Evolutionary conservation across 2,329 filamentous ascomycete genomes (phyloP), one percentile per base, ranked within the genome.

Genomic region (Fusarium albosuccineum): DNA sequence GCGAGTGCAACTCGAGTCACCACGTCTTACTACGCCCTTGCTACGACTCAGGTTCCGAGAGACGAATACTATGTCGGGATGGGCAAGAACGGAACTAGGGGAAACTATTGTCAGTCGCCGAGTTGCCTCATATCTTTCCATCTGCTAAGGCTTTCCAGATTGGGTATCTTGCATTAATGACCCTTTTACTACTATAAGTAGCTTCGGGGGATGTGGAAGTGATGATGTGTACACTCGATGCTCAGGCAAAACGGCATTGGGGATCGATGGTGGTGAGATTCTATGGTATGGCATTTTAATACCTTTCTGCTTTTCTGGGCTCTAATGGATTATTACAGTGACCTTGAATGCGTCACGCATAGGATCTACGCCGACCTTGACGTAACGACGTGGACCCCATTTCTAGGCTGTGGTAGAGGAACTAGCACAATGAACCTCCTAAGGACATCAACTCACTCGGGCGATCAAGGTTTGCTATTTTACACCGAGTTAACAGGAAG

Each of bases 141-240:
- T 10, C 11, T 46, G 22, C 30, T 34, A 22, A 48, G 10, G 2
- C 1, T 48, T 26, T 13, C 14, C 29, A 48, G 45, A 48, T 8
- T 48, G 45, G 45, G 45, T 34, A 2, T 34, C 45, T 10, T 48
- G 45, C 16, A 48, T 48, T 17, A 3, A 22, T 4, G 45, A 48
- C 9, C 45, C 45, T 6, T 48, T 48, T 9, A 48, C 45, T 1
- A 48, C 45, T 0, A 48, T 48, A 5, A 48, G 45, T 5, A 22
- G 45, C 4, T 34, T 9, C 9, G 45, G 29, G 29, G 45, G 45
- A 34, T 48, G 45, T 17, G 45, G 45, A 22, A 29, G 30, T 7
- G 45, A 48, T 22, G 45, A 48, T 2, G 45, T 48, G 7, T 48
- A 48, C 10, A 48, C 45, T 7, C 29, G 45, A 48, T 48, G 45